A percentile compares a stretch with the other conserved stretches of the same genome.
Evolutionary conservation across 139 green algal genomes (phyloP).

Genomic region (Chlorella vulgaris): DNA sequence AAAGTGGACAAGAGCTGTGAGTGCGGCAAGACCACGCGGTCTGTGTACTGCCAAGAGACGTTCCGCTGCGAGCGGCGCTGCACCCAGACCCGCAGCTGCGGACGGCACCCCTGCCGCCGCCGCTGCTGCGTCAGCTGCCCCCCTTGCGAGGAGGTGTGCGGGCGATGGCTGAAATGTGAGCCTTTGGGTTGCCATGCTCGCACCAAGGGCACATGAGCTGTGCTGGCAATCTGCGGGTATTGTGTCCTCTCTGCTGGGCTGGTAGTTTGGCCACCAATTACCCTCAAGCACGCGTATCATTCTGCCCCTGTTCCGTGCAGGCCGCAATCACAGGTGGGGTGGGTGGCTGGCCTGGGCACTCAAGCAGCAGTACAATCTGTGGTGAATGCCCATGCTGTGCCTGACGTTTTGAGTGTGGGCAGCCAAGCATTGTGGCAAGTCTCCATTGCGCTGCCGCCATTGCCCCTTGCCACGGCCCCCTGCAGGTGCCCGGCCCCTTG

Average conservation of each 20-base stretch:
- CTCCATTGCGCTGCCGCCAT: no score
- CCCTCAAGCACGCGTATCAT: no score
- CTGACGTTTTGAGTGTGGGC: neutral
- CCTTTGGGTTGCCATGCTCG: no score
- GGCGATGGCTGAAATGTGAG: constrained; percentile 70
- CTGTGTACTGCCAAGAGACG: constrained; percentile 59
- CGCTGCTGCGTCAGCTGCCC: constrained; percentile 86
- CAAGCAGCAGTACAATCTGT: neutral
- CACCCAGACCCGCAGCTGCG: constrained; percentile 61
- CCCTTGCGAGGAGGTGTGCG: constrained; percentile 84
- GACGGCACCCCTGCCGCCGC: constrained; percentile 78
- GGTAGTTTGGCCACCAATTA: no score
- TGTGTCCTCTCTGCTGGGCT: no score
- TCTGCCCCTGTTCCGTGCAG: no score
- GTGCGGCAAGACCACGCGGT: constrained; percentile 56
- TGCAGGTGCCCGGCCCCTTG: constrained; percentile 69
- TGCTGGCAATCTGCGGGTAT: no score
- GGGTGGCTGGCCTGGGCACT: neutral
- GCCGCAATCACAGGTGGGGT: constrained; percentile 38
- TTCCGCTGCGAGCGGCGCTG: constrained; percentile 78
- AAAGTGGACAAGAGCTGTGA: constrained; percentile 45
- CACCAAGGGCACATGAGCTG: no score
- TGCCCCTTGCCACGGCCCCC: neutral
- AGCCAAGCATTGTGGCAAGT: no score
- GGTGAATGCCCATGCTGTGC: no score